These are phyloP conservation scores for Neocucurbitaria cava DNA, from an alignment of 2,329 filamentous ascomycete genomes.

Conservation along the genomic window DNA sequence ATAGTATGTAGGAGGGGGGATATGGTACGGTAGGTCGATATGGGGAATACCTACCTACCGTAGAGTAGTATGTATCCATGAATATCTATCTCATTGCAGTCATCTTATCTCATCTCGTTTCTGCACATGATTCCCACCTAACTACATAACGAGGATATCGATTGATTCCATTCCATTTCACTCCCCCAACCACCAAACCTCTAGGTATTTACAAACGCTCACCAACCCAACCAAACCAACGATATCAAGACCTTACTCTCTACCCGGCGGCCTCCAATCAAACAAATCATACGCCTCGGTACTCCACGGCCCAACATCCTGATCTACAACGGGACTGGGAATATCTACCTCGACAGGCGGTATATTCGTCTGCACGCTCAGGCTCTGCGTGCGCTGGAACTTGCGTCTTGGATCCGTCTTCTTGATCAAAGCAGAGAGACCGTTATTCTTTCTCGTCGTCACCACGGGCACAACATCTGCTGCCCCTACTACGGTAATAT, in stretches of 20 bases:
- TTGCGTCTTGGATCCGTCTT: constrained; percentile 40
- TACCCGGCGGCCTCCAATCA: constrained; percentile 62
- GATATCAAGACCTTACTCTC: background rate
- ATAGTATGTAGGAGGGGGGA: too few species aligned
- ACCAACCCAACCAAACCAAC: too few species aligned
- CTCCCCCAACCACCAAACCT: too few species aligned
- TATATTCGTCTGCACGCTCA: constrained; percentile 30
- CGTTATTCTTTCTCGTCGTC: constrained; percentile 20
- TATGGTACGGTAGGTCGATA: too few species aligned
- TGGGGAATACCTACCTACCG: too few species aligned
- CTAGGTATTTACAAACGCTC: too few species aligned
- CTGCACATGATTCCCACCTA: too few species aligned
- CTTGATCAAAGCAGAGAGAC: constrained; percentile 36
- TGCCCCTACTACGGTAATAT: background rate
- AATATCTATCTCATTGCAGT: too few species aligned
- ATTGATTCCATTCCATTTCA: too few species aligned
- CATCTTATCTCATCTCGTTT: too few species aligned
- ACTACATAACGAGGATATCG: too few species aligned
- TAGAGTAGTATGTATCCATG: too few species aligned
- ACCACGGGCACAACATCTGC: background rate
- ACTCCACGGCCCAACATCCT: constrained; percentile 71
- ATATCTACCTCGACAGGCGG: constrained; percentile 19
- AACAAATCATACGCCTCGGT: constrained; percentile 72
- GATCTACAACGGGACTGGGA: constrained; percentile 53
- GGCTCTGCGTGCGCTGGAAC: constrained; percentile 37